Evolutionary conservation across 2,329 filamentous ascomycete species (phyloP), one percentile per base, ranked within the genome.

Genomic region (Paraphaeosphaeria minitans): DNA sequence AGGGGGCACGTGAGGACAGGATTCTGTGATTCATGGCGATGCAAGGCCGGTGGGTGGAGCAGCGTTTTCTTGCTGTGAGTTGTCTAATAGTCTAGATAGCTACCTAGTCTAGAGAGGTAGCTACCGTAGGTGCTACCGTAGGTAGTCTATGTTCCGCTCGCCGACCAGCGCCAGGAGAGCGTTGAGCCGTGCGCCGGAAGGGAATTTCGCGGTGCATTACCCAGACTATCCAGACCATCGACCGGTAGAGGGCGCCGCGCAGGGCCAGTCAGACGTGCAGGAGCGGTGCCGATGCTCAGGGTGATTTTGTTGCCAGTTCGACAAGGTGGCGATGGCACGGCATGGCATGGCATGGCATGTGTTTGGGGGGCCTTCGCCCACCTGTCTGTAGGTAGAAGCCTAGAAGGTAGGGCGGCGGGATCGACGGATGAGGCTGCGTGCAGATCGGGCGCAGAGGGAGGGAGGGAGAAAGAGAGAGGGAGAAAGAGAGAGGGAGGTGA

Each of bases 401-500:
- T n/a, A n/a, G n/a, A n/a, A n/a, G n/a, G n/a, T n/a, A n/a, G n/a
- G n/a, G 61, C 56, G 50, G 56, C 61, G 64, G 68, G 72, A 75
- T 75, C 71, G 65, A 65, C 74, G 62, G 73, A 68, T 74, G 72
- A 76, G 73, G 73, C 72, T 73, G 67, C 63, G 67, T 63, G 56
- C 52, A 68, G 70, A 73, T 74, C 72, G 65, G 59, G 69, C 65
- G n/a, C n/a, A n/a, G n/a, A n/a, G n/a, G n/a, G n/a, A n/a, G n/a
- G n/a, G n/a, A n/a, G n/a, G n/a, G n/a, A n/a, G n/a, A n/a, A n/a
- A n/a, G n/a, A n/a, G n/a, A n/a, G n/a, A n/a, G n/a, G n/a, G n/a
- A n/a, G n/a, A n/a, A n/a, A n/a, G n/a, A n/a, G n/a, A n/a, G 62
- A 67, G 63, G 68, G 66, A 73, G 66, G 68, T 69, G 63, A 69